Evolutionary conservation across 495 filamentous ascomycete genomes (phyloP).

Genomic region (Penicillium egyptiacum): DNA sequence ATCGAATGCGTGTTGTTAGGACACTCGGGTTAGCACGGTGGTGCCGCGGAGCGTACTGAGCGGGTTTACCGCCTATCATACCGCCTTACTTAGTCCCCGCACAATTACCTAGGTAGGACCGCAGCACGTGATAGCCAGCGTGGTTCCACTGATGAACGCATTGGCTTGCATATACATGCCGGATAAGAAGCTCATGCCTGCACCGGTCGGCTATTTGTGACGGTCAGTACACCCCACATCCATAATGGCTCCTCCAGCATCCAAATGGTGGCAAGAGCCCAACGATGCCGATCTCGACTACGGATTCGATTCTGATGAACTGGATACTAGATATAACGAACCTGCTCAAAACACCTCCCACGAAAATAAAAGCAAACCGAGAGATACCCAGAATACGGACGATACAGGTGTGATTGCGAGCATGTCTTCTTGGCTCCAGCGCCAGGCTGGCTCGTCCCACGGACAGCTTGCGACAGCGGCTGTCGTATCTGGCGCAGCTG

Average conservation of each 20-base stretch:
- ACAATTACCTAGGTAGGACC: not conserved
- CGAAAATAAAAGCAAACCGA: conserved; percentile 2
- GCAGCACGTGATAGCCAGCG: conserved; percentile 23
- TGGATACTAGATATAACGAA: conserved; percentile 25
- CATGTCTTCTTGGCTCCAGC: conserved; percentile 61
- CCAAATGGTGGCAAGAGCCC: conserved; percentile 30
- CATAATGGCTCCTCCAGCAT: conserved; percentile 17
- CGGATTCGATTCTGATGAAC: conserved; percentile 36
- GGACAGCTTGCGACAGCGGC: conserved; percentile 75
- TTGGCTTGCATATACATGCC: conserved; percentile 24
- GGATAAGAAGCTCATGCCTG: conserved; percentile 23
- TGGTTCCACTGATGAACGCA: conserved; percentile 33
- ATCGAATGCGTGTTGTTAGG: not conserved
- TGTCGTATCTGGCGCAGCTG: conserved; percentile 70
- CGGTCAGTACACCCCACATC: conserved; percentile 12
- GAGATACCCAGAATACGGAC: conserved; percentile 6
- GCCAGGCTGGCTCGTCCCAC: conserved; percentile 52
- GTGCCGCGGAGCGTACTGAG: not conserved
- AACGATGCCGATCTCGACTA: conserved; percentile 31
- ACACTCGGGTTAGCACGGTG: not conserved
- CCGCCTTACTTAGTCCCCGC: not conserved
- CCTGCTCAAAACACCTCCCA: conserved; percentile 15
- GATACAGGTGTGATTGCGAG: conserved; percentile 24
- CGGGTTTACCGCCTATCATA: not conserved
- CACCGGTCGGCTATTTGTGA: conserved; percentile 4